Evolutionary conservation across 495 filamentous ascomycete genomes (phyloP).

Genomic region (Niebla homalea): DNA sequence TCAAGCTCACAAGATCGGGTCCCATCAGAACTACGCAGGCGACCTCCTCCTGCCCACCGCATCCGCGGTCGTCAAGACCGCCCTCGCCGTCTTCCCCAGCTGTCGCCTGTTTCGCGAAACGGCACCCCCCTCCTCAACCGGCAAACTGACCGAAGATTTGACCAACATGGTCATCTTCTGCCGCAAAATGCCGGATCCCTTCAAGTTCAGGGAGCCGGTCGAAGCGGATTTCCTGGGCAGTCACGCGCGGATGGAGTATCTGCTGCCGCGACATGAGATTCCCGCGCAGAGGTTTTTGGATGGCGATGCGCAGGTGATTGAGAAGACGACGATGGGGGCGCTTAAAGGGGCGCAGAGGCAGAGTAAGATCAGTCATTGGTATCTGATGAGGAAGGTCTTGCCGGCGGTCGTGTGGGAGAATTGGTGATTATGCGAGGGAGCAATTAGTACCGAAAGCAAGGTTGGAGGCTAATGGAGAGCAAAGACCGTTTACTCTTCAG

Average conservation of each 20-base stretch:
- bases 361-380: constrained; percentile 76
- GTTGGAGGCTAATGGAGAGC: too few relatives aligned
- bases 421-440: too few relatives aligned
- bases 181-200: constrained; percentile 28
- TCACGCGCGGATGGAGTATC: constrained; percentile 48
- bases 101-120: constrained; percentile 76
- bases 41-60: constrained; percentile 64
- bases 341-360: constrained; percentile 56
- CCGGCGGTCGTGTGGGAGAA: constrained; percentile 73
- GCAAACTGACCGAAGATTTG: constrained; percentile 41
- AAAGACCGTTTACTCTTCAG: too few relatives aligned
- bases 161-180: constrained; percentile 75
- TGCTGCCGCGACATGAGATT: constrained; percentile 65
- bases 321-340: constrained; percentile 41
- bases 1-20: neutral
- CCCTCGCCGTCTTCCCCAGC: constrained; percentile 56
- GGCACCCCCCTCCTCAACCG: constrained; percentile 17
- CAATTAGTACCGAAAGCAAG: too few relatives aligned
- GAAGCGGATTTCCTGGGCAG: constrained; percentile 59
- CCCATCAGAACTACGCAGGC: constrained; percentile 80
- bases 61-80: constrained; percentile 58
- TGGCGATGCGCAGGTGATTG: constrained; percentile 33
- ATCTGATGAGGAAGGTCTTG: constrained; percentile 75
- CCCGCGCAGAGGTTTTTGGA: constrained; percentile 33
- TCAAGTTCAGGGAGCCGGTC: constrained; percentile 56